phyloP scores from a whole-genome alignment of 805 yeast genomes.

The Candida jianshihensis region DNA sequence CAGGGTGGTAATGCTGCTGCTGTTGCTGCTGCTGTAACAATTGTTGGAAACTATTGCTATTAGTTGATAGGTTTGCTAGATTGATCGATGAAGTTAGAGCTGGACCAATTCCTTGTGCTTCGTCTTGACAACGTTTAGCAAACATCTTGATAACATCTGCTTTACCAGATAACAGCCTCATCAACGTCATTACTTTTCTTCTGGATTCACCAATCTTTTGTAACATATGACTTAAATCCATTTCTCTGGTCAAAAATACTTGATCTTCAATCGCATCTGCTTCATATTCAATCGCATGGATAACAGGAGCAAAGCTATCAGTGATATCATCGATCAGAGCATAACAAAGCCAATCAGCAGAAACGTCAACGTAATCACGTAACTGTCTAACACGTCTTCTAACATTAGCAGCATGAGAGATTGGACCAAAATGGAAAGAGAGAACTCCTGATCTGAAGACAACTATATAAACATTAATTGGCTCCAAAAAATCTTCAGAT shows the following conservation, averaged over 20 bases:
- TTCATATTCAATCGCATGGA: constrained; percentile 69
- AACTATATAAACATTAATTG: constrained; percentile 68
- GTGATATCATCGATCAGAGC: constrained; percentile 80
- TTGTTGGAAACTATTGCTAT: constrained; percentile 3
- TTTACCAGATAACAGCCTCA: constrained; percentile 85
- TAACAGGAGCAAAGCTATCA: constrained; percentile 78
- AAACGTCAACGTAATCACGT: constrained; percentile 69
- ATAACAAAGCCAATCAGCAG: constrained; percentile 78
- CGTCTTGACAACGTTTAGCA: constrained; percentile 89
- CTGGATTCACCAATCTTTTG: constrained; percentile 83
- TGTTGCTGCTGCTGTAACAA: constrained; percentile 6
- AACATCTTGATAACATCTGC: constrained; percentile 96
- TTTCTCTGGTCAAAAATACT: constrained; percentile 71
- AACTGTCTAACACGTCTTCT: constrained; percentile 77
- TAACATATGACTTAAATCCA: constrained; percentile 72
- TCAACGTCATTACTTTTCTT: constrained; percentile 84
- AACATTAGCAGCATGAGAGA: constrained; percentile 65
- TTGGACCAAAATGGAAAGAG: constrained; percentile 65
- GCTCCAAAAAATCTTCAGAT: constrained; percentile 77
- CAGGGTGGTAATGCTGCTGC: constrained; percentile 3
- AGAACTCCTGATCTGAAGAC: constrained; percentile 63
- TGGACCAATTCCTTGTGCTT: constrained; percentile 34
- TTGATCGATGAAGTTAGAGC: constrained; percentile 33
- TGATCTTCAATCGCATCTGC: constrained; percentile 77
- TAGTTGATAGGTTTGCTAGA: constrained; percentile 24